A percentile compares a stretch with the other conserved stretches of the same genome.
phyloP scores from a whole-genome alignment of 2,329 filamentous ascomycete genomes.

The Xylaria hypoxylon region DNA sequence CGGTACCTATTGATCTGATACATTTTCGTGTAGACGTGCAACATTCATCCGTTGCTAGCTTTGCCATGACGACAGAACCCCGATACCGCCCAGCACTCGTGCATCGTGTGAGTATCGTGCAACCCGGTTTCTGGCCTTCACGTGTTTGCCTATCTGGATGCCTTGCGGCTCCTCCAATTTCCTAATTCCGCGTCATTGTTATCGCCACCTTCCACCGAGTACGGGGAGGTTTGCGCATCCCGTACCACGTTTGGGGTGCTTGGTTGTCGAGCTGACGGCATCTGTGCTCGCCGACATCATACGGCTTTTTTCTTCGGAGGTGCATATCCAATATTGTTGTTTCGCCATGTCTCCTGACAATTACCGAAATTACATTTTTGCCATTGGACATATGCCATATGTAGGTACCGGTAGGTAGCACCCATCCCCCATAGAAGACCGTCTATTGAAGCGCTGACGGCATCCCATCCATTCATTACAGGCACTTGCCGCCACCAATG shows the following conservation, averaged over 20 bases:
- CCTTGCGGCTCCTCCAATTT: slow-evolving; percentile 20
- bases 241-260: not conserved
- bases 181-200: slow-evolving; percentile 25
- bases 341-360: slow-evolving; percentile 1
- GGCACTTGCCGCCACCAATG: slow-evolving; percentile 17
- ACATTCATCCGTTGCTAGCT: not conserved
- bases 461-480: slow-evolving; percentile 1
- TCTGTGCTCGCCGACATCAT: slow-evolving; percentile 13
- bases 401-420: not conserved
- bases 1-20: not conserved
- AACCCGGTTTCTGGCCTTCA: slow-evolving; percentile 3
- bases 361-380: not conserved
- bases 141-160: slow-evolving; percentile 30
- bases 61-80: not conserved
- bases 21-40: not conserved
- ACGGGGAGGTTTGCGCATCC: slow-evolving; percentile 9
- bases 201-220: slow-evolving; percentile 28
- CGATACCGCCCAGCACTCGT: not conserved
- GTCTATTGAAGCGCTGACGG: slow-evolving; percentile 13
- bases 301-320: slow-evolving; percentile 4
- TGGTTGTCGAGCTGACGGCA: slow-evolving; percentile 20
- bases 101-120: slow-evolving; percentile 14
- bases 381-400: slow-evolving; percentile 12
- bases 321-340: slow-evolving; percentile 15
- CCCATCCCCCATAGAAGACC: not conserved